phyloP scores from a whole-genome alignment of 2,329 filamentous ascomycete genomes.

The Thielaviopsis euricoi region DNA sequence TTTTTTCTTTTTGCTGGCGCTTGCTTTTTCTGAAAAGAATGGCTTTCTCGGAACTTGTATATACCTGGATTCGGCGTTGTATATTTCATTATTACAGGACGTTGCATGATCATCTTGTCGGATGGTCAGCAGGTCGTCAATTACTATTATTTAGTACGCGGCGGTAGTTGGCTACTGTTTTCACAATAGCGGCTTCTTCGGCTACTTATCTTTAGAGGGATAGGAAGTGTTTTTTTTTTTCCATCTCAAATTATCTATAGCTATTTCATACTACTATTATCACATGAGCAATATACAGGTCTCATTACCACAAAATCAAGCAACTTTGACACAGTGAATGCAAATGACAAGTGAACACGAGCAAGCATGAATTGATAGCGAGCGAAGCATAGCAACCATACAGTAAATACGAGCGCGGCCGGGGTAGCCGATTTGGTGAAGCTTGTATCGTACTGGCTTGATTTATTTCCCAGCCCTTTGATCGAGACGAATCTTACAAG shows the following conservation, averaged over 20 bases:
- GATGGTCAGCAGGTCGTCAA: background rate
- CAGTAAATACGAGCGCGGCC: background rate
- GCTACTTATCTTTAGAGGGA: background rate
- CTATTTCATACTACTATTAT: background rate
- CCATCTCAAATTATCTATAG: background rate
- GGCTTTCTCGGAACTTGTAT: background rate
- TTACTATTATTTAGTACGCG: background rate
- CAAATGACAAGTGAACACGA: background rate
- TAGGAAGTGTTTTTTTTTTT: background rate
- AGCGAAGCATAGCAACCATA: too few relatives aligned
- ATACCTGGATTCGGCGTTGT: background rate
- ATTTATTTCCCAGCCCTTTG: too few relatives aligned
- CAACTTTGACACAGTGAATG: background rate
- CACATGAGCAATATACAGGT: background rate
- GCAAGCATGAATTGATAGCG: too few relatives aligned
- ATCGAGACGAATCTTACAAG: too few relatives aligned
- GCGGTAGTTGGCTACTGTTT: background rate
- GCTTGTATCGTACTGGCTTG: too few relatives aligned
- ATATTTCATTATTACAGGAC: background rate
- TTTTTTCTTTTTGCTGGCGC: conserved; percentile 1
- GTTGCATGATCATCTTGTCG: background rate
- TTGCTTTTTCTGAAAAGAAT: background rate
- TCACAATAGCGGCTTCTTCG: background rate
- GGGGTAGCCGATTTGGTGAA: background rate
- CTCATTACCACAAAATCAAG: background rate